Evolutionary conservation across 495 filamentous ascomycete species (phyloP), one percentile per base, ranked within the genome.

Genomic region (Xylaria palmicola): DNA sequence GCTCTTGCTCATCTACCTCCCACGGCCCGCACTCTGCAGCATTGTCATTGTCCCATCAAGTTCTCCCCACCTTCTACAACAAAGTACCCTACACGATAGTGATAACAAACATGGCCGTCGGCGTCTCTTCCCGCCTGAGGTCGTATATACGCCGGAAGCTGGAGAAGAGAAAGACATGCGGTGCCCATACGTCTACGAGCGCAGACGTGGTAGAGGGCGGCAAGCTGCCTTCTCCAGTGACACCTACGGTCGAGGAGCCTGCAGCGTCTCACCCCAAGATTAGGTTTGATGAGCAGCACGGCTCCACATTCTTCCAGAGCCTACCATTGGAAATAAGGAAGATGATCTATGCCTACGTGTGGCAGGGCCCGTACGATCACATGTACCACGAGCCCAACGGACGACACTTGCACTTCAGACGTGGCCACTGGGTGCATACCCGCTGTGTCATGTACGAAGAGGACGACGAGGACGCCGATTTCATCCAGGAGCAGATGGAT

Each of bases 261-360:
- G 43, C 17, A 17, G 27, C 37, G 20, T 36, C 57, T 12, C 24
- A 12, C 13, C 34, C 39, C 3, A 50, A 6, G 45, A 37, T 13
- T 20, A 54, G 17, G 29, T 45, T 62, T 39, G 52, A 66, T 34
- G 49, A 52, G 13, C 65, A 72, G 39, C 44, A 60, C 9, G 30
- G 32, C 8, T 65, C 64, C 44, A 51, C 62, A 3, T 69, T 72
- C 52, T 71, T 74, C 52, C 62, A 58, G 5, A 57, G 65, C 6
- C 37, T 74, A 3, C 72, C 72, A n/a, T 43, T 62, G 2, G 72
- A 73, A 54, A 68, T 74, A 4, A 60, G 72, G 15, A 69, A 60
- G 47, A 72, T 74, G 65, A 67, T 74, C 56, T 74, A 74, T 36
- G 52, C 59, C 17, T 59, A 71, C 45, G 61, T 66, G 17, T 72